These are phyloP conservation scores for Pugionium dolabratum DNA, from an alignment of 345 rosid genomes.

Conservation along the genomic window DNA sequence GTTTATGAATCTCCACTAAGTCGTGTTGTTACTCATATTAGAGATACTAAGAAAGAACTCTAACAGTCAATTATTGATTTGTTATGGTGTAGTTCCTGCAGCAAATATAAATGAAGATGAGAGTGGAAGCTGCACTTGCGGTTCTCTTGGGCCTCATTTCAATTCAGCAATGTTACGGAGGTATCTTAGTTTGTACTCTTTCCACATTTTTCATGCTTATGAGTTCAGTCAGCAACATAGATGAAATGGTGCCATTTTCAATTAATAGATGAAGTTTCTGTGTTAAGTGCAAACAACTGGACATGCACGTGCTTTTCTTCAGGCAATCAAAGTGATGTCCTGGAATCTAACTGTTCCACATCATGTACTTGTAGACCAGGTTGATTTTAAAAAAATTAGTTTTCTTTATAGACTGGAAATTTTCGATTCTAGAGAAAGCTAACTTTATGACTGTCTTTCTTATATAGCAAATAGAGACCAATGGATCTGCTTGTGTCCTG, in stretches of 20 bases:
- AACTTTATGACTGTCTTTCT: constrained; percentile 24
- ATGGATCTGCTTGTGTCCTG: constrained; percentile 77
- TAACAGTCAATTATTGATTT: not conserved
- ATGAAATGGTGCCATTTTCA: not conserved
- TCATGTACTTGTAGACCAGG: constrained; percentile 88
- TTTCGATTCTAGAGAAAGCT: constrained; percentile 11
- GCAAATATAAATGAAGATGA: constrained; percentile 56
- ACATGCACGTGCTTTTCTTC: constrained; percentile 65
- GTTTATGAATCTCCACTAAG: not conserved
- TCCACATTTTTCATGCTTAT: not conserved
- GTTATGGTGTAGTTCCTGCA: constrained; percentile 16
- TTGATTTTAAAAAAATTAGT: constrained; percentile 23
- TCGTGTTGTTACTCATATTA: not conserved
- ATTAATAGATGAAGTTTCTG: constrained; percentile 49
- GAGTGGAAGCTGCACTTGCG: constrained; percentile 46
- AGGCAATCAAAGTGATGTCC: constrained; percentile 47
- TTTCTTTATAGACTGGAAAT: not conserved
- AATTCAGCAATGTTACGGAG: constrained; percentile 62
- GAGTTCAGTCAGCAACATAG: not conserved
- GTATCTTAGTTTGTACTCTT: constrained; percentile 40
- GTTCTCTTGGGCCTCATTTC: constrained; percentile 51
- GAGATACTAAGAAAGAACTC: constrained; percentile 3
- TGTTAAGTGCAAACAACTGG: constrained; percentile 57
- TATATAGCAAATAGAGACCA: constrained; percentile 47
- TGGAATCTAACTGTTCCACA: constrained; percentile 66